Base-by-base conservation (phyloP, 371 early-diverging fungal genomes). In the Thermomucor indicae-seudaticae region DNA sequence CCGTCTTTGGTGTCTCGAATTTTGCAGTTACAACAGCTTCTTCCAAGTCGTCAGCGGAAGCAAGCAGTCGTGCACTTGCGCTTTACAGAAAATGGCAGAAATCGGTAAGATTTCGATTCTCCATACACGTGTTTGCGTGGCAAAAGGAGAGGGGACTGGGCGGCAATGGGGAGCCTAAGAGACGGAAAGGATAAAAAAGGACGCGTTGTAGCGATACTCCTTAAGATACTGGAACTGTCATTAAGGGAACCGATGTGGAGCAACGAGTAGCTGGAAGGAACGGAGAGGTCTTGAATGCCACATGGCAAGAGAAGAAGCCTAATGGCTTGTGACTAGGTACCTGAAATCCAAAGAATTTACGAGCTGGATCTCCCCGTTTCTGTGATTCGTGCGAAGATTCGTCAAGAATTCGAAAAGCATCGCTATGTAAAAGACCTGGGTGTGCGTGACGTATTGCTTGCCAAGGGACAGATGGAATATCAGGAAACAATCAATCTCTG, bases 401-500 rank as follows among this genome's bases (percentile, higher is more conserved):
- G 96, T 55, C 83, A 87, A 62, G 88, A 96, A 62, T 97, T 95
- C 67, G 95, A 95, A 58, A 86, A 87, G 58, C 80, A 93, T 62
- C 88, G 92, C 47, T 74, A 78, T 64, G 90, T 96, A 45, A 75
- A 80, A 17, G 88, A 96, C 66, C 69, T 90, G 32, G 71, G 75
- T 35, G 79, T 85, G 14, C 84, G 92, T 59, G 95, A 97, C 62
- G 75, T 93, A 48, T 75, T 96, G 54, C 64, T 91, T 46, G 81
- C 89, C 64, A 96, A 90, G 76, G 93, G 97, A 28, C 80, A 85
- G 44, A 79, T 81, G 63, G 96, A 96, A 62, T 86, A 81, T 51
- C 90, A 93, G 64, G 97, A 97, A 75, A 93, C 95, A 7, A 72
- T 93, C 73, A 94, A 96, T 57, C 79, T 86, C 42, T 97, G 97